Percentiles rank a stretch among this genome's conserved stretches.
phyloP scores from a whole-genome alignment of 805 yeast species.

The Zygotorulaspora florentina region DNA sequence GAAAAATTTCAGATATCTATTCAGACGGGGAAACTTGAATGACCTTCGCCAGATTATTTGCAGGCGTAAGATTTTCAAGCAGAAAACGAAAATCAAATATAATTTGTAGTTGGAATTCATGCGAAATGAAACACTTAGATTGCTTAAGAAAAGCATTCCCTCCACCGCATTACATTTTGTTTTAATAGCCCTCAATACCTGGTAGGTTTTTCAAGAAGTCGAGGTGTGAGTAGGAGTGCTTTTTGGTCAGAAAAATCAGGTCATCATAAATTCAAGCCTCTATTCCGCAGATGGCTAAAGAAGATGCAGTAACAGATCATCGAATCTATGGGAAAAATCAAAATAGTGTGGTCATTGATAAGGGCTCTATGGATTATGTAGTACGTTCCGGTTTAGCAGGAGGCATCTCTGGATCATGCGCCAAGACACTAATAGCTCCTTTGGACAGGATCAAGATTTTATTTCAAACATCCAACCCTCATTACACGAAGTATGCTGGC shows the following conservation, averaged over 20 bases:
- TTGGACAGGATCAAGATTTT: conserved; percentile 90
- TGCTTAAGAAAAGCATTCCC: too few relatives aligned
- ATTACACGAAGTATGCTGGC: conserved; percentile 74
- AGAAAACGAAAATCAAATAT: too few relatives aligned
- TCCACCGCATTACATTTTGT: too few relatives aligned
- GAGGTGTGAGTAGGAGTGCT: neutral
- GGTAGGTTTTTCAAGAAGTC: neutral
- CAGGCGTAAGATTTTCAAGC: too few relatives aligned
- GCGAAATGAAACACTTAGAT: too few relatives aligned
- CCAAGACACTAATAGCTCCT: conserved; percentile 93
- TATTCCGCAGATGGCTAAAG: conserved; percentile 6
- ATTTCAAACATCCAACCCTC: conserved; percentile 93
- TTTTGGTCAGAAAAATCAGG: neutral
- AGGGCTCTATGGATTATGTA: conserved; percentile 72
- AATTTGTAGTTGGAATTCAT: too few relatives aligned
- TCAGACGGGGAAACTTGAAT: too few relatives aligned
- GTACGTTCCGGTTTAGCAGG: conserved; percentile 87
- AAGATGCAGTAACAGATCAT: conserved; percentile 1
- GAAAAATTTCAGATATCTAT: too few relatives aligned
- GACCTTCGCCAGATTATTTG: too few relatives aligned
- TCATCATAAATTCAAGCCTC: neutral
- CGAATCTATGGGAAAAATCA: conserved; percentile 2
- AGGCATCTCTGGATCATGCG: conserved; percentile 94
- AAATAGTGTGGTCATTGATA: conserved; percentile 40
- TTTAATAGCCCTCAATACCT: neutral